Evolutionary conservation across 805 yeast species (phyloP).

Genomic region (Sporopachydermia quercuum): DNA sequence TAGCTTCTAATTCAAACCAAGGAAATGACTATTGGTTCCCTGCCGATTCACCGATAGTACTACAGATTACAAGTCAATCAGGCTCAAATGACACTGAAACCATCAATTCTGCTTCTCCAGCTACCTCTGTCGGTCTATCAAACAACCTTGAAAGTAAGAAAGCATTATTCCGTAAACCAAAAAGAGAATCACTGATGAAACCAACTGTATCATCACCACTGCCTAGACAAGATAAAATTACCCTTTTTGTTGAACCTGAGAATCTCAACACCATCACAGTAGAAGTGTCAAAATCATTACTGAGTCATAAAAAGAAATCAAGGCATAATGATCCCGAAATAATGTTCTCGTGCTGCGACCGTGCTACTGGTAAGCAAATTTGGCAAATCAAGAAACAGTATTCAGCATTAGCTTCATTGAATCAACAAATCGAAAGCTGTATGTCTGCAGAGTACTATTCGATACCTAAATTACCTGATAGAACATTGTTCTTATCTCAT

Average conservation of each 20-base stretch:
- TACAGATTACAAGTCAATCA: neutral
- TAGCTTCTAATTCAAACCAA: neutral
- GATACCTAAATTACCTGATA: conserved; percentile 54
- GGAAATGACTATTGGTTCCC: conserved; percentile 1
- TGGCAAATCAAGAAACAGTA: conserved; percentile 61
- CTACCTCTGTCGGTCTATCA: neutral
- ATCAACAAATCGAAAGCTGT: conserved; percentile 37
- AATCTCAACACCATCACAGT: conserved; percentile 13
- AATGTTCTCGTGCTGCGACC: conserved; percentile 48
- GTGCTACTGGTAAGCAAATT: conserved; percentile 45
- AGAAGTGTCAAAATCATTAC: conserved; percentile 15
- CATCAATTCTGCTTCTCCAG: neutral
- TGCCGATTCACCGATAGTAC: neutral
- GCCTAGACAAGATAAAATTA: neutral
- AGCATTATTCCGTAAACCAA: neutral
- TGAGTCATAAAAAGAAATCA: conserved; percentile 2
- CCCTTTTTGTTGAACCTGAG: conserved; percentile 13
- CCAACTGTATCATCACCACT: too few relatives aligned
- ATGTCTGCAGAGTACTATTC: conserved; percentile 29
- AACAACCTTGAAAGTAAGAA: neutral
- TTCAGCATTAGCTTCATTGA: conserved; percentile 45
- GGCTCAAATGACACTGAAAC: neutral
- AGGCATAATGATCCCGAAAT: conserved; percentile 43
- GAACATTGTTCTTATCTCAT: conserved; percentile 35
- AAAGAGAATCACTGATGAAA: too few relatives aligned